These are phyloP conservation scores for Xylaria sp. DNA, from an alignment of 2,329 filamentous ascomycete species.

Conservation along the genomic window DNA sequence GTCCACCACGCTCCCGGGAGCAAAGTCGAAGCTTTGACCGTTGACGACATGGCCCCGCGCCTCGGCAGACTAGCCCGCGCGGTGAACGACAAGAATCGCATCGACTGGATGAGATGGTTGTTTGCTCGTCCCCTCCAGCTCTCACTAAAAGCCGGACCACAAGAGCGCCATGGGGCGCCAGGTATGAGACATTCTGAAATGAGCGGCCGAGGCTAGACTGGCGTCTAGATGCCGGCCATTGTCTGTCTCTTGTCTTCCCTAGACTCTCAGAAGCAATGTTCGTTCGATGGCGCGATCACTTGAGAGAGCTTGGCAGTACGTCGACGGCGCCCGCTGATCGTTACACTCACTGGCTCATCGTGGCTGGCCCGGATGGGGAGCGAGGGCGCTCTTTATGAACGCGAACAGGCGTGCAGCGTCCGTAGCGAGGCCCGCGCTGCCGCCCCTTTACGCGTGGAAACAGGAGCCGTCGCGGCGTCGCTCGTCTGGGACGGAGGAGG, in stretches of 20 bases:
- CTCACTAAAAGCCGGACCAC: slow-evolving; percentile 22
- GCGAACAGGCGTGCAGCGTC: slow-evolving; percentile 31
- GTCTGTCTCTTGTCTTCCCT: no score
- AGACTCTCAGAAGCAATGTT: neutral
- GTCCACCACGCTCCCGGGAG: neutral
- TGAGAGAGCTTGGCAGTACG: slow-evolving; percentile 1
- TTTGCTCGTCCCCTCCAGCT: neutral
- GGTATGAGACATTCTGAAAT: slow-evolving; percentile 18
- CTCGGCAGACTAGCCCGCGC: neutral
- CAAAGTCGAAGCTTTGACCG: neutral
- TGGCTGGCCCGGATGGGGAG: slow-evolving; percentile 13
- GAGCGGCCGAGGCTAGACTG: slow-evolving; percentile 5
- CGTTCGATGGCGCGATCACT: slow-evolving; percentile 8
- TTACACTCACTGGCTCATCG: no score
- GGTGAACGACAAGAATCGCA: neutral
- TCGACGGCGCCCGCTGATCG: neutral
- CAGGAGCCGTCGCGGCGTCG: slow-evolving; percentile 21
- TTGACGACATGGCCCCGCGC: neutral
- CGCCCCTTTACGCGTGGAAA: slow-evolving; percentile 40
- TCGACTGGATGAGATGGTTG: slow-evolving; percentile 12
- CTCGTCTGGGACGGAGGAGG: slow-evolving; percentile 16
- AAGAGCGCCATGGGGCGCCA: neutral
- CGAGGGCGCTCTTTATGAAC: slow-evolving; percentile 36
- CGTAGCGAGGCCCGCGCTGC: slow-evolving; percentile 29
- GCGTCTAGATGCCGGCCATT: neutral